Evolutionary conservation across 257 asterid species (phyloP), one percentile per base, ranked within the genome.

Genomic region (Penstemon davidsonii): DNA sequence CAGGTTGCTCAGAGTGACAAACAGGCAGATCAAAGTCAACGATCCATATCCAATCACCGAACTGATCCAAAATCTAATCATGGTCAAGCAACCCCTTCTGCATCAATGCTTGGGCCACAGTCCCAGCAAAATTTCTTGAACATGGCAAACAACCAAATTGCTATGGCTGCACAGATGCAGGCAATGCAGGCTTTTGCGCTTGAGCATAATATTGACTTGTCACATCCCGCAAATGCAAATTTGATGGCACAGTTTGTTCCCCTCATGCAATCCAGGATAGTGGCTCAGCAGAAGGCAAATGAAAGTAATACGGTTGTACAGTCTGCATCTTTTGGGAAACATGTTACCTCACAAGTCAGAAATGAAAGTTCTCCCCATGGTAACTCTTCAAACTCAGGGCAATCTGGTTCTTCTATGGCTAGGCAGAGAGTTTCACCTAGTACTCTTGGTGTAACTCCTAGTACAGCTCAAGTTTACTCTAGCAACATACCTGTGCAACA

Each of bases 141-240:
- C 81, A 81, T 86, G 83, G 45, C 83, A 4, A 85, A 77, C 83
- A 91, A 78, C 73, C 85, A 80, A 45, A 74, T 83, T 62, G 78
- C 89, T 67, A 78, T 91, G 87, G 96, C 95, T 72, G 95, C 95
- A 56, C 96, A 87, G 76, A 79, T 89, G 96, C 99, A 90, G 75
- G 89, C 96, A 52, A 76, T 89, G 78, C 95, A 93, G 81, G 95
- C 95, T 62, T 76, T 91, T 82, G 99, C 96, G 6, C 86, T 78
- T 72, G 99, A 91, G 69, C 96, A 85, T 79, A 88, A 86, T 75
- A 88, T 94, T 77, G 98, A 94, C 76, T 84, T 91, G 79, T 87
- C 98, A 50, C 76, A 82, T 77, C 99, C 99, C 69, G 91, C 93
- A 44, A 89, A 87, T 85, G 98, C 95, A 59, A 83, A 72, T 79